Evolutionary conservation across 2,329 filamentous ascomycete genomes (phyloP).

Genomic region (Teratosphaeria zuluensis): DNA sequence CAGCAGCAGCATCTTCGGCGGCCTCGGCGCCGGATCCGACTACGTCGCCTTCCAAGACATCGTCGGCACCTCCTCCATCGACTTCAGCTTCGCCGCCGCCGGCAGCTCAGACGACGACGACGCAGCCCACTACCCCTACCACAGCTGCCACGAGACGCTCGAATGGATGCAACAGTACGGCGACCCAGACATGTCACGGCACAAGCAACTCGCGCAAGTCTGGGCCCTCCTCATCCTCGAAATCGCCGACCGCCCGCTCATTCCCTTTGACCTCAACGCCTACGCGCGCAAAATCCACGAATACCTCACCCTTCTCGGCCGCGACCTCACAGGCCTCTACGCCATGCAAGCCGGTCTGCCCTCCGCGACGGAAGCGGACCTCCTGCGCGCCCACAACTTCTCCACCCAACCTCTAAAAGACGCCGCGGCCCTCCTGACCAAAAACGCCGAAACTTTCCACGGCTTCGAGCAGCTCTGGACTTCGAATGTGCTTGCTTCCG

Average conservation of each 20-base stretch:
- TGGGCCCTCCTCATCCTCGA: slow-evolving; percentile 77
- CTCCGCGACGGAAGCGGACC: slow-evolving; percentile 2
- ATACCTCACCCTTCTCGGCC: slow-evolving; percentile 2
- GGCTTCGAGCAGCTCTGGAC: slow-evolving; percentile 74
- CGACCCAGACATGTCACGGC: slow-evolving; percentile 61
- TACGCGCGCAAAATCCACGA: slow-evolving; percentile 50
- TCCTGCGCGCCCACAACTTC: slow-evolving; percentile 4
- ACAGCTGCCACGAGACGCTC: slow-evolving; percentile 83
- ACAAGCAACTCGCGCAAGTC: slow-evolving; percentile 68
- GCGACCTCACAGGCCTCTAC: slow-evolving; percentile 1
- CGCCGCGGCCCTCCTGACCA: slow-evolving; percentile 52
- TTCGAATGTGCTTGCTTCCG: slow-evolving; percentile 53
- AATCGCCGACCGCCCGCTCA: slow-evolving; percentile 66
- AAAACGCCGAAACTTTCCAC: slow-evolving; percentile 55
- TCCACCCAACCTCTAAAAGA: slow-evolving; percentile 19
- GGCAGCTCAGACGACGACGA: slow-evolving; percentile 25
- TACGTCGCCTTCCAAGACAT: slow-evolving; percentile 87
- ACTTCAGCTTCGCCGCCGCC: slow-evolving; percentile 58
- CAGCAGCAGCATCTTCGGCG: slow-evolving; percentile 48
- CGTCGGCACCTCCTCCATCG: slow-evolving; percentile 76
- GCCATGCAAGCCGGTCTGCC: slow-evolving; percentile 2
- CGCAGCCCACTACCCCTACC: slow-evolving; percentile 49
- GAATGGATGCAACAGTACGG: slow-evolving; percentile 73
- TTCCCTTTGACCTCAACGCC: slow-evolving; percentile 69
- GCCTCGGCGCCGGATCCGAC: slow-evolving; percentile 67